phyloP scores from a whole-genome alignment of 805 yeast genomes.

The Kluyveromyces aestuarii region DNA sequence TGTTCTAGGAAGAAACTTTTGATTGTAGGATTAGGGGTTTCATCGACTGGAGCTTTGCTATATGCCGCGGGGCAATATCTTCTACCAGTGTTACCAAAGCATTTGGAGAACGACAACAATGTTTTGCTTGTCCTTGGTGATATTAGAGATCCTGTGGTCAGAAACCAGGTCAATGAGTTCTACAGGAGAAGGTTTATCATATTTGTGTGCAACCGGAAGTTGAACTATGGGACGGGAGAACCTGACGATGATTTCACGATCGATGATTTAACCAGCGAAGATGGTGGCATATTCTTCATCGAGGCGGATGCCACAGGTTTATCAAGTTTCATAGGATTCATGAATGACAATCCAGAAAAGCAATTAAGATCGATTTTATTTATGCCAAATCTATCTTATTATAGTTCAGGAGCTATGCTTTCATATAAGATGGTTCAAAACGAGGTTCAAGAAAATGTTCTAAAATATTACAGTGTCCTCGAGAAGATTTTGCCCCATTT shows the following conservation, averaged over 20 bases:
- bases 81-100: constrained; percentile 5
- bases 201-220: constrained; percentile 23
- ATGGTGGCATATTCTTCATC: constrained; percentile 22
- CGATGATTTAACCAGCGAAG: constrained; percentile 10
- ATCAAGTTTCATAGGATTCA: constrained; percentile 11
- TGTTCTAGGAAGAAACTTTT: neutral
- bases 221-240: constrained; percentile 2
- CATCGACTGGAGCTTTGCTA: constrained; percentile 11
- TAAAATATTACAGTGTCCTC: constrained; percentile 16
- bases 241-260: constrained; percentile 4
- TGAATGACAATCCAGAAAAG: constrained; percentile 7
- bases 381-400: constrained; percentile 27
- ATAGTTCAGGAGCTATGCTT: constrained; percentile 19
- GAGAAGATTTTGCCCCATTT: constrained; percentile 17
- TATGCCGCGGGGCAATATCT: constrained; percentile 9
- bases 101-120: constrained; percentile 5
- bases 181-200: constrained; percentile 26
- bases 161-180: constrained; percentile 28
- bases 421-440: constrained; percentile 14
- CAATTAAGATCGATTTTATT: constrained; percentile 19
- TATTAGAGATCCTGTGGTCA: constrained; percentile 28
- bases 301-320: constrained; percentile 19
- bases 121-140: constrained; percentile 24
- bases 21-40: constrained; percentile 9
- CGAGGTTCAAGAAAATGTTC: constrained; percentile 19